A percentile compares a stretch with the other conserved stretches of the same genome.
These are phyloP conservation scores for Kuraishia floccosa DNA, from an alignment of 805 yeast species.

Conservation along the genomic window DNA sequence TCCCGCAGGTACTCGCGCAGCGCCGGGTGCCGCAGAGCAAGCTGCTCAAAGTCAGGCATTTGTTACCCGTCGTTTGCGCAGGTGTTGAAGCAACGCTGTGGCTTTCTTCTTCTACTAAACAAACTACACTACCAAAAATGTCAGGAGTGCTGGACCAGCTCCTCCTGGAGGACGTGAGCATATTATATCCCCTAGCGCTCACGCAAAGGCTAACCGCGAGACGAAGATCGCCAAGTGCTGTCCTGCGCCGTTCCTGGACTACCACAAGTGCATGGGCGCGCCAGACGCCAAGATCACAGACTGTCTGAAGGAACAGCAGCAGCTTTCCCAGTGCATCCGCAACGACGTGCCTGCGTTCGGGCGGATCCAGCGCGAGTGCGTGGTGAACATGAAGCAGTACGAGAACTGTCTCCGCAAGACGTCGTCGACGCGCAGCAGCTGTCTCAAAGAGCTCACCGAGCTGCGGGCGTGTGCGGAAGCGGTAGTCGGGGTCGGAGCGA, in stretches of 20 bases:
- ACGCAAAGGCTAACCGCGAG: neutral
- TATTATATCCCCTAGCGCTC: neutral
- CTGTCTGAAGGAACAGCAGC: constrained; percentile 46
- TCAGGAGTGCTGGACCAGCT: constrained; percentile 53
- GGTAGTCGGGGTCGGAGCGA: constrained; percentile 7
- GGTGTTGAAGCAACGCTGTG: neutral
- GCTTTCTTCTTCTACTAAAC: neutral
- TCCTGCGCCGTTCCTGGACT: constrained; percentile 60
- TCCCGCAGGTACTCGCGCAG: constrained; percentile 7
- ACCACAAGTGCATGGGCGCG: constrained; percentile 59
- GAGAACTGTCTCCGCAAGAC: constrained; percentile 51
- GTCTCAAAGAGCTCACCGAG: constrained; percentile 39
- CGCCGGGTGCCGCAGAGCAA: constrained; percentile 8
- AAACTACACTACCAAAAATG: constrained; percentile 13
- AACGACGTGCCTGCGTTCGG: constrained; percentile 59
- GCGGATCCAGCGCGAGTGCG: constrained; percentile 54
- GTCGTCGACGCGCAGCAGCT: constrained; percentile 31
- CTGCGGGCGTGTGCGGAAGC: constrained; percentile 43
- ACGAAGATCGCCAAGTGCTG: constrained; percentile 54
- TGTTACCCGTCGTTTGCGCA: neutral
- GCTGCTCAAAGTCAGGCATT: constrained; percentile 5
- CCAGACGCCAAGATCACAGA: constrained; percentile 37
- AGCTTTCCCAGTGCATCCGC: constrained; percentile 52
- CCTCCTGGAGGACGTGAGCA: constrained; percentile 56
- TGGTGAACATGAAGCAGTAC: constrained; percentile 44